Percentiles rank a stretch among this genome's conserved stretches.
These are phyloP conservation scores for Pythium volutum DNA, from an alignment of 352 stramenopile genomes.

Conservation along the genomic window DNA sequence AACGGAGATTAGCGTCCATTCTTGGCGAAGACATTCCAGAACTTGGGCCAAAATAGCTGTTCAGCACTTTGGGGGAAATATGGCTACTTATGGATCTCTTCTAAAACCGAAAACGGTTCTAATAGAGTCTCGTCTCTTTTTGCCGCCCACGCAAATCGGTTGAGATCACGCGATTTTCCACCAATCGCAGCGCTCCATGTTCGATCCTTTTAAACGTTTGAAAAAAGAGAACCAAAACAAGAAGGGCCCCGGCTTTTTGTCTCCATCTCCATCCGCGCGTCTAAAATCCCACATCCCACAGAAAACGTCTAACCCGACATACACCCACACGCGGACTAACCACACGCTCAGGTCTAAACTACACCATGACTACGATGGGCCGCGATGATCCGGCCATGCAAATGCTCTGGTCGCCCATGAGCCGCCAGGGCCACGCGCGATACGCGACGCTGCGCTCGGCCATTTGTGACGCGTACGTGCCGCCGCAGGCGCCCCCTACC, in stretches of 20 bases:
- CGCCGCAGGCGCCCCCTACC: not conserved
- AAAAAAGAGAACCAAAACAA: conserved; percentile 21
- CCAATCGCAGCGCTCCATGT: conserved; percentile 10
- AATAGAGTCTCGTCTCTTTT: not conserved
- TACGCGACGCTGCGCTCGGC: conserved; percentile 18
- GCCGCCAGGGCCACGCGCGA: conserved; percentile 17
- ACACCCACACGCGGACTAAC: too few species aligned
- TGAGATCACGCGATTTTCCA: not conserved
- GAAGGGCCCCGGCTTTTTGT: not conserved
- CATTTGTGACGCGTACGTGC: conserved; percentile 12
- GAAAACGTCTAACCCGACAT: not conserved
- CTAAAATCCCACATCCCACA: not conserved
- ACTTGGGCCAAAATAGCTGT: not conserved
- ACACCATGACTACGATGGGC: conserved; percentile 12
- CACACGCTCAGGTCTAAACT: not conserved
- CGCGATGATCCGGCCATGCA: conserved; percentile 22
- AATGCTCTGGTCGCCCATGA: conserved; percentile 30
- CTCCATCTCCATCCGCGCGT: not conserved
- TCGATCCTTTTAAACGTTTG: conserved; percentile 25
- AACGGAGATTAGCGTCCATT: not conserved
- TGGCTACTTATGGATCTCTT: not conserved
- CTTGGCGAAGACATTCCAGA: not conserved
- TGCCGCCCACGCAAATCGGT: not conserved
- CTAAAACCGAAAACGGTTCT: not conserved
- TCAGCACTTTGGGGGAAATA: not conserved